phyloP scores from a whole-genome alignment of 208 protist species.

The Trypanosoma theileri region DNA sequence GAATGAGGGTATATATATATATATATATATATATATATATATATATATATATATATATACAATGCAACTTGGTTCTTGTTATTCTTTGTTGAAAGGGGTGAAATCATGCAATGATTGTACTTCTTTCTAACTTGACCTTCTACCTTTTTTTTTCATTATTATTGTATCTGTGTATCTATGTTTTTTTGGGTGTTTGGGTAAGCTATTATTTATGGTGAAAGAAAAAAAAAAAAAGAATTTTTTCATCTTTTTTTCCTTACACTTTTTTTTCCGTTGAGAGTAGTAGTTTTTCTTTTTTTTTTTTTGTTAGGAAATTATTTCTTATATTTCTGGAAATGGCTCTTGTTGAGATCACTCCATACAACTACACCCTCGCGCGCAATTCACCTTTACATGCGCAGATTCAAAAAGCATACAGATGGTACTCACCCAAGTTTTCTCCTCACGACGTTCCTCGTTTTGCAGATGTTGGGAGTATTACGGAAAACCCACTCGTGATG shows the following conservation, averaged over 20 bases:
- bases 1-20: constrained; percentile 5
- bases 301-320: constrained; percentile 3
- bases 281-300: background rate
- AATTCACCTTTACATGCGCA: constrained; percentile 42
- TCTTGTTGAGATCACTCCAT: constrained; percentile 42
- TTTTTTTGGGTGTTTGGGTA: background rate
- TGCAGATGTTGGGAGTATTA: constrained; percentile 86
- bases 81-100: background rate
- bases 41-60: constrained; percentile 3
- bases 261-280: background rate
- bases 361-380: constrained; percentile 54
- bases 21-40: constrained; percentile 4
- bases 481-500: constrained; percentile 78
- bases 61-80: background rate
- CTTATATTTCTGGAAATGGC: constrained; percentile 32
- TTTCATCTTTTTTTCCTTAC: background rate
- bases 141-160: background rate
- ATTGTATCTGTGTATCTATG: background rate
- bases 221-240: background rate
- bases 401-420: constrained; percentile 69
- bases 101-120: constrained; percentile 3
- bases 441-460: constrained; percentile 87
- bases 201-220: background rate
- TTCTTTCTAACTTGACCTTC: constrained; percentile 3
- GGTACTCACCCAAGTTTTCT: constrained; percentile 89